Evolutionary conservation across 106 monocot genomes (phyloP), one percentile per base, ranked within the genome.

Genomic region (Dactylorhiza incarnata): DNA sequence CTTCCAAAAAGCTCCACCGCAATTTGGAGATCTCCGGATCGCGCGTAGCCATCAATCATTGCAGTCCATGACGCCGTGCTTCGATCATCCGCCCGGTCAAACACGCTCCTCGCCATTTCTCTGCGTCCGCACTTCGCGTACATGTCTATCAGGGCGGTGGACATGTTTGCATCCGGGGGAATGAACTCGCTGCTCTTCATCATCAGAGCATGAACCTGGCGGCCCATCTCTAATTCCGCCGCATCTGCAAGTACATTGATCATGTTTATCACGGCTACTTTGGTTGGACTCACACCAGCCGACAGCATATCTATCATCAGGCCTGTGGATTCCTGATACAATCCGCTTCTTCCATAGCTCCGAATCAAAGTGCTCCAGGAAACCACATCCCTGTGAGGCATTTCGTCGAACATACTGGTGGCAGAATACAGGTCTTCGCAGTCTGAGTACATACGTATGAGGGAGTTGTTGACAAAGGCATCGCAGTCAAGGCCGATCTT

Each of bases 311-410:
- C 78, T 11, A 20, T 63, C 3, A 92, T 67, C 24, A 92, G 44
- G 0, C 26, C 74, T 12, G 72, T 4, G 1, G 82, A 88, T 46
- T 84, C 78, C 12, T 43, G 14, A 4, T 79, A 76, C 11, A 2
- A 53, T 10, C 75, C 48, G 14, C 49, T 55, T 23, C 73, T 54
- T 5, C 47, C 44, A 23, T 78, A 86, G 50, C 81, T 51, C 45
- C 74, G 51, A 9, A 92, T 86, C 84, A 92, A 82, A 12, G 86
- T 86, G 48, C 84, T 92, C 84, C 84, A 92, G 0, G 91, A 88
- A 45, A 92, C 91, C 4, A 75, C 76, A 61, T 92, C 88, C 74
- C 84, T 86, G 6, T 74, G 71, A n/a, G 80, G 81, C 91, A 92
- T 92, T 81, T 77, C 75, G 16, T 86, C 84, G 22, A 88, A 91